Base-by-base conservation (phyloP, 441 rosid species). In the Omphalea diandra region DNA sequence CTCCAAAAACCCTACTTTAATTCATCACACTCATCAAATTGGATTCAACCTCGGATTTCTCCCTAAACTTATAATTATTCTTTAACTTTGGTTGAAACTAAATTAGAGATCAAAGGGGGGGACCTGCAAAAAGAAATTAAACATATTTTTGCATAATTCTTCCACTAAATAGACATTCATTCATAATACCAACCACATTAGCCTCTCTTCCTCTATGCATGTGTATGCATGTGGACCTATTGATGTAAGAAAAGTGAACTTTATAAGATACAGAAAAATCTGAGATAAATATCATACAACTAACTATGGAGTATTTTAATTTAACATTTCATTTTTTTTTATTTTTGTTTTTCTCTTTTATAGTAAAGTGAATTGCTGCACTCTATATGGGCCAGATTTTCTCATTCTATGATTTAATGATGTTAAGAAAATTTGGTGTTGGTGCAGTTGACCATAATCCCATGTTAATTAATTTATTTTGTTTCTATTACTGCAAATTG, bases 41-140 rank as follows among this genome's bases (percentile, higher is more conserved):
- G 32, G 46, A 27, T 60, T 27, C 1, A 59, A 69, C 64, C 73
- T 69, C 32, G 57, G 44, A 59, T 58, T 59, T 69, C 58, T 69
- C 47, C 33, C 6, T 31, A 32, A 50, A 67, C 58, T 15, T 43
- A n/a, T n/a, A n/a, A n/a, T n/a, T n/a, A 4, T 22, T 50, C 24
- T 32, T 49, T 3, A 33, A 32, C 18, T 33, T 20, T 36, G 32
- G 53, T 49, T 35, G 24, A 11, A 18, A 60, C 0, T 60, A 7
- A n/a, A 38, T 11, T 35, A 58, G 63, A 36, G 2, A 60, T 60
- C 7, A 38, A 8, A n/a, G 22, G 10, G 22, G 17, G 31, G 24
- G 29, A 35, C 27, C 36, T 57, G 22, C 20, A 59, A 18, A 3
- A 58, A 58, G 15, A 33, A 44, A 63, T 17, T 9, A 47, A 63